Evolutionary conservation across 2,329 filamentous ascomycete species (phyloP).

Genomic region (Beauveria sp.): DNA sequence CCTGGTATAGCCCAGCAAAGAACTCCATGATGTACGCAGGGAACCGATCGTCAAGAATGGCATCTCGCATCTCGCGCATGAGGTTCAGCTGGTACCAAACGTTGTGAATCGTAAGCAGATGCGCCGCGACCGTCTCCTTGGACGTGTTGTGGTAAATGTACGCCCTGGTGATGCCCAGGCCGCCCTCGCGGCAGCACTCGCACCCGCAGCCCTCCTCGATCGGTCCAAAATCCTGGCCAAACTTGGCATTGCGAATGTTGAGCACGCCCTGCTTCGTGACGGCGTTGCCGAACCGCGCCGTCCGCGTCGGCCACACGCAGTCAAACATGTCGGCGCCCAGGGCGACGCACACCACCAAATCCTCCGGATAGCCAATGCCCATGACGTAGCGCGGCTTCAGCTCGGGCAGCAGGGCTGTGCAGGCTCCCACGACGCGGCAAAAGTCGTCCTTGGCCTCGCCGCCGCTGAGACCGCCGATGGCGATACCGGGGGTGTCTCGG

Average conservation of each 20-base stretch:
- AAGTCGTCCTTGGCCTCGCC: slow-evolving; percentile 92
- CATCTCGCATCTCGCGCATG: slow-evolving; percentile 66
- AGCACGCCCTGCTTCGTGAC: slow-evolving; percentile 75
- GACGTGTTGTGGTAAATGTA: slow-evolving; percentile 86
- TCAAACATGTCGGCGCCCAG: slow-evolving; percentile 99
- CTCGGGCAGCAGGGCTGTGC: slow-evolving; percentile 76
- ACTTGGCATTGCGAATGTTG: slow-evolving; percentile 72
- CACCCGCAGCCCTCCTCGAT: slow-evolving; percentile 80
- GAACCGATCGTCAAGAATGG: slow-evolving; percentile 75
- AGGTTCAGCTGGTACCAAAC: slow-evolving; percentile 84
- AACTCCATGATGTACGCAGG: slow-evolving; percentile 72
- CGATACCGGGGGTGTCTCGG: slow-evolving; percentile 88
- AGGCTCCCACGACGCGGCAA: slow-evolving; percentile 81
- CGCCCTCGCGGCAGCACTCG: slow-evolving; percentile 63
- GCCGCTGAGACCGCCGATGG: slow-evolving; percentile 89
- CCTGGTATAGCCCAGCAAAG: slow-evolving; percentile 62
- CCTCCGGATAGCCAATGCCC: slow-evolving; percentile 97
- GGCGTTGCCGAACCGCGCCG: slow-evolving; percentile 92
- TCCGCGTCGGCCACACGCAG: slow-evolving; percentile 96
- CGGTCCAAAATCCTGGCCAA: slow-evolving; percentile 71
- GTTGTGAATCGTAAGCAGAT: slow-evolving; percentile 85
- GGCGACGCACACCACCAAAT: slow-evolving; percentile 86
- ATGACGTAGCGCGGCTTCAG: slow-evolving; percentile 97
- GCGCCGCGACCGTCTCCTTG: slow-evolving; percentile 90
- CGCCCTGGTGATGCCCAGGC: slow-evolving; percentile 75